Conservation (phyloP, 805 yeast species). For the Naumovozyma baii region DNA sequence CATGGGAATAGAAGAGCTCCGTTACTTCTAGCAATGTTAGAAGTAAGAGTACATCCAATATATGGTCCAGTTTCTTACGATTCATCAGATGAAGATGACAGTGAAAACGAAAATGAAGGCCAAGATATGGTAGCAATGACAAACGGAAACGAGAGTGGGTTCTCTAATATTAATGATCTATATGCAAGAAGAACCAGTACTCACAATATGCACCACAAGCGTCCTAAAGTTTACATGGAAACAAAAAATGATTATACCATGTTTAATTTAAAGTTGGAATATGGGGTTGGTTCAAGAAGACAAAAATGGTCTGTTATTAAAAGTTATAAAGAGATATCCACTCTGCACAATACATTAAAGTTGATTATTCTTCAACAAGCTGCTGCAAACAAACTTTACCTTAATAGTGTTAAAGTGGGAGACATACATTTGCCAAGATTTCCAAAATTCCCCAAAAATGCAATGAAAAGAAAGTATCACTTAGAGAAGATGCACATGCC, state of each 20-base stretch:
- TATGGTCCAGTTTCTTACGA: slow-evolving; percentile 11
- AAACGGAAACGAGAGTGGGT: background rate
- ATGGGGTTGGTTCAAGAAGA: slow-evolving; percentile 75
- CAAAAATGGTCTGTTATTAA: slow-evolving; percentile 73
- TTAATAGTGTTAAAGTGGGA: slow-evolving; percentile 19
- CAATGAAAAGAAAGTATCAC: slow-evolving; percentile 1
- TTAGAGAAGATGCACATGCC: slow-evolving; percentile 1
- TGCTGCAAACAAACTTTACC: slow-evolving; percentile 22
- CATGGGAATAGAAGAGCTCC: slow-evolving; percentile 74
- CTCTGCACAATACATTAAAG: slow-evolving; percentile 60
- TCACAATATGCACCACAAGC: background rate
- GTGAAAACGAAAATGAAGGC: slow-evolving; percentile 1
- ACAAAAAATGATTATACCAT: slow-evolving; percentile 3
- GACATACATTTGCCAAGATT: slow-evolving; percentile 24
- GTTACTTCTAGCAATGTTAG: slow-evolving; percentile 60
- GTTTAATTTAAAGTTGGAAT: slow-evolving; percentile 69
- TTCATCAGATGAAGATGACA: background rate
- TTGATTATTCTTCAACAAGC: slow-evolving; percentile 40
- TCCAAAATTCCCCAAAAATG: slow-evolving; percentile 19
- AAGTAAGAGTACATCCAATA: slow-evolving; percentile 46
- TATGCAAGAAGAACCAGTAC: slow-evolving; percentile 1
- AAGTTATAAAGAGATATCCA: slow-evolving; percentile 61
- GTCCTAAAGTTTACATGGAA: background rate
- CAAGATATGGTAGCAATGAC: background rate
- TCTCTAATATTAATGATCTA: slow-evolving; percentile 20